Conservation (phyloP, 2,329 filamentous ascomycete species). For the Leptographium lundbergii region DNA sequence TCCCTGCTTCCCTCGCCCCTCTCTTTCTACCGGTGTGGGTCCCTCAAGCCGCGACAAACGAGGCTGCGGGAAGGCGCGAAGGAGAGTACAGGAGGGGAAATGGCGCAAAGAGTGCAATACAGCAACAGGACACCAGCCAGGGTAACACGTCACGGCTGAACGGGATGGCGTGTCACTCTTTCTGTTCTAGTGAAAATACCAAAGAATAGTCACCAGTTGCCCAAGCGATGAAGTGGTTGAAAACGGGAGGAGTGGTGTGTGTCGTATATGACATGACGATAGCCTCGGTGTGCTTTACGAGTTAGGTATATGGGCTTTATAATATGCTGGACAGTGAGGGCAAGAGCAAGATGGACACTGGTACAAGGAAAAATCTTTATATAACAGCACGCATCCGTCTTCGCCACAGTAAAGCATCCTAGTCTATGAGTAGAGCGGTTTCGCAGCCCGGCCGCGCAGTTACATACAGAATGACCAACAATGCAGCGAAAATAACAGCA, state of each 20-base stretch:
- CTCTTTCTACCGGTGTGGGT: neutral
- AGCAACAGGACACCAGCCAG: neutral
- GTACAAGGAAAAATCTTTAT: neutral
- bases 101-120: neutral
- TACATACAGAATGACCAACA: neutral
- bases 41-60: neutral
- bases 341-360: neutral
- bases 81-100: neutral
- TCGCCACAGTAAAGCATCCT: neutral
- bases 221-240: neutral
- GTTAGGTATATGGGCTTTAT: neutral
- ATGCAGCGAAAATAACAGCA: neutral
- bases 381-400: neutral
- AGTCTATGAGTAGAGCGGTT: neutral
- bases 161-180: slow-evolving; percentile 8
- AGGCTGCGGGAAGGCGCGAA: neutral
- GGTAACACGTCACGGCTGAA: slow-evolving; percentile 6
- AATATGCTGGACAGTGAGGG: neutral
- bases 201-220: neutral
- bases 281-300: neutral
- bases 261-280: neutral
- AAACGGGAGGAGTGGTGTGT: neutral
- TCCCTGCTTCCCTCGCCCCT: neutral
- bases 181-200: neutral
- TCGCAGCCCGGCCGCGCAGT: neutral